Evolutionary conservation across 768 basidiomycete species (phyloP).

Genomic region (Kwoniella pini): DNA sequence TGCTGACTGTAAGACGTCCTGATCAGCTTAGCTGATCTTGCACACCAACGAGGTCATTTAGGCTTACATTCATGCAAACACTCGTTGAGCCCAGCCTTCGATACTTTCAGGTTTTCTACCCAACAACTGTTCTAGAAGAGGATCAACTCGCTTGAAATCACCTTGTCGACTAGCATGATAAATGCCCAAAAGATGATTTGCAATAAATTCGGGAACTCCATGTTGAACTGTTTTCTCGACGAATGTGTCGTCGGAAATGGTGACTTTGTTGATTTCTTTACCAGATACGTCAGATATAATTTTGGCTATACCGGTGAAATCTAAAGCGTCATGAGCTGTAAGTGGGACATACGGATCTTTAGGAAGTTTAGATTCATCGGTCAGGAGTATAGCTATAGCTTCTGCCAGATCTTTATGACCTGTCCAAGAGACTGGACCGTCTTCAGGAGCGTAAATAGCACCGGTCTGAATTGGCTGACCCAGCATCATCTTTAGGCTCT

Average conservation of each 20-base stretch:
- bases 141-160: not conserved
- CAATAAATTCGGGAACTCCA: not conserved
- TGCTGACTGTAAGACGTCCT: too few relatives aligned
- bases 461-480: conserved; percentile 39
- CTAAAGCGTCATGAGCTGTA: not conserved
- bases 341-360: not conserved
- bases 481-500: conserved; percentile 52
- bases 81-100: not conserved
- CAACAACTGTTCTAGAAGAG: not conserved
- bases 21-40: too few relatives aligned
- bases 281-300: not conserved
- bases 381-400: conserved; percentile 54
- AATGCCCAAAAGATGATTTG: not conserved
- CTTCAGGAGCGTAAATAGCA: conserved; percentile 46
- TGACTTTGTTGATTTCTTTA: not conserved
- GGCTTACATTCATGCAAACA: not conserved
- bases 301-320: not conserved
- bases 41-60: too few relatives aligned
- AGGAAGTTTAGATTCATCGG: conserved; percentile 13
- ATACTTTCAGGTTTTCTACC: conserved; percentile 2
- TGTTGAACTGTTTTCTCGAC: not conserved
- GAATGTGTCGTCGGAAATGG: not conserved
- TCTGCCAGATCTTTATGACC: conserved; percentile 55
- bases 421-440: conserved; percentile 55
- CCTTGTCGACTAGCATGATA: conserved; percentile 3